phyloP scores from a whole-genome alignment of 805 yeast genomes.

The Kuraishia capsulata region DNA sequence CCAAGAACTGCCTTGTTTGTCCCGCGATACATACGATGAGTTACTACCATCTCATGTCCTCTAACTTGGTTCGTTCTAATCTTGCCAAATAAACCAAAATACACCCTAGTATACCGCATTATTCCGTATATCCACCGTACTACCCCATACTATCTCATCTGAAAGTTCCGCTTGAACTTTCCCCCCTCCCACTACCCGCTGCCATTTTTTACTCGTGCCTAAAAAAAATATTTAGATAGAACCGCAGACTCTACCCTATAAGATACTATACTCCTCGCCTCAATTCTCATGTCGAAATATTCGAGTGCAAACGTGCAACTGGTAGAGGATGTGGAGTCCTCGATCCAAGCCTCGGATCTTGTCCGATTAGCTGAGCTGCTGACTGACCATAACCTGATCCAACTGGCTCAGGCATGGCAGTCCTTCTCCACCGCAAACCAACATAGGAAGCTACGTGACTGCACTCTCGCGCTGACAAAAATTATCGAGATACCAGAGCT shows the following conservation, averaged over 20 bases:
- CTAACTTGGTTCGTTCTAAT: no score
- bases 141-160: no score
- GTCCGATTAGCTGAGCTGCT: conserved; percentile 18
- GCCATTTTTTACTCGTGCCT: not conserved
- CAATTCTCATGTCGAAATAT: not conserved
- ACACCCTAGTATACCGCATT: no score
- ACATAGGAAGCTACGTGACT: conserved; percentile 36
- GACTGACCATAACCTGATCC: conserved; percentile 18
- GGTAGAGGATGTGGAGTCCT: conserved; percentile 1
- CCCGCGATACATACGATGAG: no score
- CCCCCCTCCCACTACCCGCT: no score
- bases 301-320: not conserved
- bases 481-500: conserved; percentile 18
- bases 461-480: conserved; percentile 32
- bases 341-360: conserved; percentile 5
- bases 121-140: no score
- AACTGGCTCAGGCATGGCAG: conserved; percentile 31
- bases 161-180: no score
- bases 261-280: no score
- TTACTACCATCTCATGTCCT: no score
- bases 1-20: no score
- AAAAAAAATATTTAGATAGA: conserved; percentile 7
- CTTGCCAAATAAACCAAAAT: no score
- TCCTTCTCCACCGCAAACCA: conserved; percentile 38
- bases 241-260: conserved; percentile 20